Base-by-base conservation (phyloP, 2,329 filamentous ascomycete genomes). In the Beauveria varroae region DNA sequence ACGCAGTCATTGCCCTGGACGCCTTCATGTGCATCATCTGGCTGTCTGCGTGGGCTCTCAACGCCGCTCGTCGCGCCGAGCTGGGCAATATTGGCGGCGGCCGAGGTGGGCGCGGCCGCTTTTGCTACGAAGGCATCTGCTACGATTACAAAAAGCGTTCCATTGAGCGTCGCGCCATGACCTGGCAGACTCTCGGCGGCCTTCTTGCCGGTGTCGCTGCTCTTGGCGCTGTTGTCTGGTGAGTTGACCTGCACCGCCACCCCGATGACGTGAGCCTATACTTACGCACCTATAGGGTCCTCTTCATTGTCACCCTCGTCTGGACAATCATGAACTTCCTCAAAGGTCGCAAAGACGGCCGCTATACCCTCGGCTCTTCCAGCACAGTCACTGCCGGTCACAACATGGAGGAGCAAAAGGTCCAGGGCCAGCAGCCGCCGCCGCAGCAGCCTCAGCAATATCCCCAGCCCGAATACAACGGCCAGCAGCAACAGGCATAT, bases 21-120 rank as follows among this genome's bases (percentile, higher is more conserved):
- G 71, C 67, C 4, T 68, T 80, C 49, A 70, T 81, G 68, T 66
- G 76, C 52, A 65, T 81, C 61, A 72, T 81, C 58, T 81, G 79
- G 79, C 75, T 81, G 20, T 72, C 76, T 0, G 72, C 74, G n/a
- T 76, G 62, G 62, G 62, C 62, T 3, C 53, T 60, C 18, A 57
- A 59, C 40, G 62, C 62, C 16, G 57, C 57, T 18, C 57, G 57
- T 41, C 57, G 57, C 30, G 51, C 51, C 28, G 37, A 37, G 34
- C 40, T 57, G n/a, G 52, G 47, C 18, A 51, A 12, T 24, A 5
- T 56, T 41, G 24, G n/a, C 43, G 55, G 43, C 28, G 3, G 26
- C 44, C 40, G 49, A 18, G 51, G 22, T 8, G 57, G 57, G 20
- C 22, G 26, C 34, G 57, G 57, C 52, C 28, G 24, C 20, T 26